Evolutionary conservation across 1,139 yeast species (phyloP).

Genomic region (Pichiaceae sp.): DNA sequence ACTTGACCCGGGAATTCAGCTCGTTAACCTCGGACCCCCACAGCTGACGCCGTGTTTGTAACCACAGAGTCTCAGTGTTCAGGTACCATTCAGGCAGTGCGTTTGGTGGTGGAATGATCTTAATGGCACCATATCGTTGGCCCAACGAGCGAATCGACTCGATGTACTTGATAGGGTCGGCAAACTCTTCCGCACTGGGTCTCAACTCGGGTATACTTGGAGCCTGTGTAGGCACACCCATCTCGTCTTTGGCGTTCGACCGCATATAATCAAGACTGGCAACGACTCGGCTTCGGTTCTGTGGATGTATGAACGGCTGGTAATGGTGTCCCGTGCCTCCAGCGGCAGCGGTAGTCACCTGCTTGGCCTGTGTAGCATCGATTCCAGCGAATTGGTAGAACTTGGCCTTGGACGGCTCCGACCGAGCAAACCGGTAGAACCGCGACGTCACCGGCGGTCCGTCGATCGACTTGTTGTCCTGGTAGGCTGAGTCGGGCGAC

Average conservation of each 20-base stretch:
- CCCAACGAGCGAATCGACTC: conserved; percentile 42
- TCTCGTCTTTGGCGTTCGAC: conserved; percentile 1
- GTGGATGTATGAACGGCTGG: conserved; percentile 36
- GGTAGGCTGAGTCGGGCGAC: too few relatives aligned
- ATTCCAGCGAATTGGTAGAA: too few relatives aligned
- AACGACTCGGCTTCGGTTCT: conserved; percentile 33
- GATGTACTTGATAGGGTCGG: conserved; percentile 37
- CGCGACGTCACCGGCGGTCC: conserved; percentile 29
- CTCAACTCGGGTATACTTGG: conserved; percentile 21
- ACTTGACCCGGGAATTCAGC: conserved; percentile 24
- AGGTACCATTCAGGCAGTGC: too few relatives aligned
- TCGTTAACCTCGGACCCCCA: conserved; percentile 30
- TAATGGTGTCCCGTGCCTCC: conserved; percentile 33
- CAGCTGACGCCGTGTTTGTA: conserved; percentile 47
- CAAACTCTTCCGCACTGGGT: conserved; percentile 18
- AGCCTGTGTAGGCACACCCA: neutral
- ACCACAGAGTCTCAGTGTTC: conserved; percentile 48
- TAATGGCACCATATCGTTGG: conserved; percentile 59
- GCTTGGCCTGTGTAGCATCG: conserved; percentile 1
- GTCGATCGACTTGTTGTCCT: too few relatives aligned
- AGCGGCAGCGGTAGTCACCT: too few relatives aligned
- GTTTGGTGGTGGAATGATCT: conserved; percentile 46
- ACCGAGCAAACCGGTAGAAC: conserved; percentile 28
- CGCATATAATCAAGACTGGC: conserved; percentile 28
- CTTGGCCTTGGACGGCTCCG: too few relatives aligned